Evolutionary conservation across 2,329 filamentous ascomycete species (phyloP).

Genomic region (Colletotrichum orbiculare): DNA sequence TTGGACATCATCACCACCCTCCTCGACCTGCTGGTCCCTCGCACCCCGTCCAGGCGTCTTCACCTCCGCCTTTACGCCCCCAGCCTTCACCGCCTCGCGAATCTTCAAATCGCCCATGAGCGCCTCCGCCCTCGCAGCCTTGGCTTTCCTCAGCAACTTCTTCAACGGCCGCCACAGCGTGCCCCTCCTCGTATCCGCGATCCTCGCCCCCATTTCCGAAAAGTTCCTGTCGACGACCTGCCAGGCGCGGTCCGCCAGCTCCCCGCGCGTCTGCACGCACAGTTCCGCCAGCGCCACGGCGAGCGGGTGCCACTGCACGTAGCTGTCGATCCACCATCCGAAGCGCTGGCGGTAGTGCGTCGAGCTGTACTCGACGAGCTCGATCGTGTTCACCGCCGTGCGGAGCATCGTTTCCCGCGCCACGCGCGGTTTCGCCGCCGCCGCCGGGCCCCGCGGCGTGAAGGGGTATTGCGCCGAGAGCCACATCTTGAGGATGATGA

Average conservation of each 20-base stretch:
- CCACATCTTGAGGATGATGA: constrained; percentile 60
- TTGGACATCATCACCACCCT: background rate
- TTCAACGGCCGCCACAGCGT: constrained; percentile 65
- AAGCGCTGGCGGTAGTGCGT: constrained; percentile 51
- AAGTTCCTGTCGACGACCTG: constrained; percentile 57
- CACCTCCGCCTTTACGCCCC: background rate
- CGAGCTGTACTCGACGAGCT: constrained; percentile 49
- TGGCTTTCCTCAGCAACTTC: constrained; percentile 63
- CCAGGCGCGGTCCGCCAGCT: constrained; percentile 62
- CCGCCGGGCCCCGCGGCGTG: constrained; percentile 43
- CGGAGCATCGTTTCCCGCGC: constrained; percentile 56
- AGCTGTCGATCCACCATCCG: constrained; percentile 61
- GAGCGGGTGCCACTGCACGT: constrained; percentile 66
- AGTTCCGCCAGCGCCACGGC: constrained; percentile 64
- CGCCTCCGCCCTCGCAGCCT: constrained; percentile 49
- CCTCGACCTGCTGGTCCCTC: background rate
- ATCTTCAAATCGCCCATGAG: constrained; percentile 43
- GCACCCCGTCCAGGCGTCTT: background rate
- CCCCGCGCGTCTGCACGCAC: constrained; percentile 58
- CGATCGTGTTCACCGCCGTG: constrained; percentile 59
- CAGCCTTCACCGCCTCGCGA: background rate
- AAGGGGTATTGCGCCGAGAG: constrained; percentile 58
- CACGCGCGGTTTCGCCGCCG: constrained; percentile 45
- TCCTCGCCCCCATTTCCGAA: constrained; percentile 53
- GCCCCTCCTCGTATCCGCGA: constrained; percentile 62